Evolutionary conservation across 2,329 filamentous ascomycete genomes (phyloP), one percentile per base, ranked within the genome.

Genomic region (Calonectria hawksworthii): DNA sequence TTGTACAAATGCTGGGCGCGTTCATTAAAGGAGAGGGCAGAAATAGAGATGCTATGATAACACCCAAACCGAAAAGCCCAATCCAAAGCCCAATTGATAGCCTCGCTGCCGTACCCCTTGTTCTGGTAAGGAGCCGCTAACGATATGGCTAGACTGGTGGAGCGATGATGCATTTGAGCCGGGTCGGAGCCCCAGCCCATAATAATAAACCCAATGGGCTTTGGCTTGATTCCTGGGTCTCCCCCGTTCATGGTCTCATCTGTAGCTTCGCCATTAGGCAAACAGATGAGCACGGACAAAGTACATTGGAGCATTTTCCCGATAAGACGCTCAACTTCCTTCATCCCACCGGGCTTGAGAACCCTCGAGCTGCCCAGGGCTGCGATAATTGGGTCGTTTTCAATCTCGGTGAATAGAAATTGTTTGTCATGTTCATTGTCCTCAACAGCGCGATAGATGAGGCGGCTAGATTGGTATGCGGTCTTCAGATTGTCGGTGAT

Each of bases 31-130:
- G 78, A 83, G 38, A 86, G 84, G 0, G 84, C 84, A 5, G 79
- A 77, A 8, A 90, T 83, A 16, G 78, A 80, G 26, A 90, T 84
- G 9, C 86, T 80, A 75, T 90, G 88, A 79, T 88, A 77, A 0
- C 86, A 86, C 1, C 83, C 87, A n/a, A 82, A 81, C 9, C 79
- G 77, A 75, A 90, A 90, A 0, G 86, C 86, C 84, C 88, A 90
- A 30, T 87, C 83, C 6, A 89, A 76, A 0, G 80, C 84, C 88
- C 88, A 90, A 30, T 82, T 81, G 56, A 90, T 86, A 1, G 87
- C 86, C 76, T 90, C 88, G 11, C 76, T 78, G 2, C 88, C 88
- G 69, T 89, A 90, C 0, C 88, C 87, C 30, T 83, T 75, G 0
- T 83, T 81, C 68, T 88, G 85, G 68, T 84, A 84, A 0, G 71